Percentiles rank a stretch among this genome's conserved stretches.
These are phyloP conservation scores for Globisporangium sylvaticum DNA, from an alignment of 352 stramenopile genomes.

Conservation along the genomic window DNA sequence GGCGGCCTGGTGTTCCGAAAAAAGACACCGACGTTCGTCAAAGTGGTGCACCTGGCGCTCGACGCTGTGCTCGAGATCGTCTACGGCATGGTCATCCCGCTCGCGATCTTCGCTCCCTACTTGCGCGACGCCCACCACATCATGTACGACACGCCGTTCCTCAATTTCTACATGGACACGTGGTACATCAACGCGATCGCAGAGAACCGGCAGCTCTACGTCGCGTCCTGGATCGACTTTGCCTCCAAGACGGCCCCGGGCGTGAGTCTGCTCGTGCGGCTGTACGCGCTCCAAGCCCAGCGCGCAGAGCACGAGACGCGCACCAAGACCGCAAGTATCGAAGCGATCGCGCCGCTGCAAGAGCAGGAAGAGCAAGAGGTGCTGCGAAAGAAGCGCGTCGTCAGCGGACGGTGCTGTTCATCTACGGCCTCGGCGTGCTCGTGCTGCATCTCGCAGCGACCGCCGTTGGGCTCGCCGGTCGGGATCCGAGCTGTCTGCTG, in stretches of 20 bases:
- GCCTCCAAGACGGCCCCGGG: background rate
- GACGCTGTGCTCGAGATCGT: constrained; percentile 17
- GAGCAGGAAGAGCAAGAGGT: background rate
- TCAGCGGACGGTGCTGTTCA: background rate
- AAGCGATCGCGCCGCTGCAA: background rate
- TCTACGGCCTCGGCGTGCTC: background rate
- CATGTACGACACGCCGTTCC: background rate
- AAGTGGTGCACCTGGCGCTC: constrained; percentile 9
- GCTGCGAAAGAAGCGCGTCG: background rate
- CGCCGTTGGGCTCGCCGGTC: background rate
- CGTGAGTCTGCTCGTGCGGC: background rate
- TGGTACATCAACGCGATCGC: background rate
- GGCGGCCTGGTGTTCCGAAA: constrained; percentile 9
- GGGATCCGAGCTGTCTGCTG: background rate
- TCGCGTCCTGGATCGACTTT: background rate
- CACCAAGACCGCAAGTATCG: background rate
- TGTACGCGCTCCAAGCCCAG: background rate
- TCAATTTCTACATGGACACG: background rate
- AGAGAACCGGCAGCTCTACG: background rate
- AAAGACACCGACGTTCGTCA: constrained; percentile 4
- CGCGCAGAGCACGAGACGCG: background rate
- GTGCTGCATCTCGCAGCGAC: background rate
- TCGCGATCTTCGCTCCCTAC: constrained; percentile 31
- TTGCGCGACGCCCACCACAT: background rate
- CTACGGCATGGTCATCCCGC: constrained; percentile 20